Percentiles rank a stretch among this genome's conserved stretches.
Conservation (phyloP, 345 rosid genomes). For the Gossypium bickii region DNA sequence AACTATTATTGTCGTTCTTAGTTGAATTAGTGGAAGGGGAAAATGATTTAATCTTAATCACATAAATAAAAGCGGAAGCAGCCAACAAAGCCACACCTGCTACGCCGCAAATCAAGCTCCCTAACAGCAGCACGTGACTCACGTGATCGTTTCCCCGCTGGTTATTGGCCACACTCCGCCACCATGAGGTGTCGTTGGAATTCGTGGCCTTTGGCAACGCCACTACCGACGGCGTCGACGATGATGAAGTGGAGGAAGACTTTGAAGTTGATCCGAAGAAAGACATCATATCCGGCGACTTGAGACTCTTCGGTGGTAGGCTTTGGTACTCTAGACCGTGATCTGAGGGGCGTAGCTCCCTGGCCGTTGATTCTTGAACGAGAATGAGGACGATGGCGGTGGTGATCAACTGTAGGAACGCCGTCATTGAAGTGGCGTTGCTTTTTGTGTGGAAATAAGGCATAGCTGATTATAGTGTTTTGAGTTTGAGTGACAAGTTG, state of each 20-base stretch:
- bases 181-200: conserved; percentile 39
- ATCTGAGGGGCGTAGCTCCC: conserved; percentile 63
- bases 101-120: conserved; percentile 57
- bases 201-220: conserved; percentile 49
- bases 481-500: not conserved
- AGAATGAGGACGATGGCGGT: conserved; percentile 21
- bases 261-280: conserved; percentile 41
- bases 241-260: conserved; percentile 6
- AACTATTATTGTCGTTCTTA: not conserved
- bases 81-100: conserved; percentile 47
- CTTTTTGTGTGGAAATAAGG: not conserved
- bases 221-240: conserved; percentile 20
- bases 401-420: conserved; percentile 17
- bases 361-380: conserved; percentile 23
- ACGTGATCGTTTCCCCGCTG: conserved; percentile 28
- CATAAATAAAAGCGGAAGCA: conserved; percentile 41
- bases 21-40: not conserved
- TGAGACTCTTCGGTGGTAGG: conserved; percentile 26
- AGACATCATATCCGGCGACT: conserved; percentile 44
- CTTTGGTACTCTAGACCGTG: conserved; percentile 62
- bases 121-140: conserved; percentile 61
- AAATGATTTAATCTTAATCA: conserved; percentile 16
- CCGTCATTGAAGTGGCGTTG: not conserved
- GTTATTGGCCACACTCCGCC: conserved; percentile 24
- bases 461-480: not conserved